Evolutionary conservation across 768 basidiomycete species (phyloP).

Genomic region (Mycena rebaudengoi): DNA sequence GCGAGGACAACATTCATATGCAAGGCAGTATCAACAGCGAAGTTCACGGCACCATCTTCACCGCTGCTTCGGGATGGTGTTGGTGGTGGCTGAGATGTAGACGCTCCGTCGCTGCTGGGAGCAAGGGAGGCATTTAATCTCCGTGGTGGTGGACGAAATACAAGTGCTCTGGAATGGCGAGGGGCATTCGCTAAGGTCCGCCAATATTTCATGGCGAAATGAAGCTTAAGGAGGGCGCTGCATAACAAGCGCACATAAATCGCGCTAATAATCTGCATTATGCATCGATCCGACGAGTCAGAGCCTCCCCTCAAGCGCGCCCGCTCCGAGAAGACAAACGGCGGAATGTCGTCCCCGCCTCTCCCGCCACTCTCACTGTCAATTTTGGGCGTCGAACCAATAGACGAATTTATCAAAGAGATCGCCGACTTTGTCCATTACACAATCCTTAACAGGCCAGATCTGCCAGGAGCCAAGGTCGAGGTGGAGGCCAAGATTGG

Average conservation of each 20-base stretch:
- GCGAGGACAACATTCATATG: not conserved
- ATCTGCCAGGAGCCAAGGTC: conserved; percentile 60
- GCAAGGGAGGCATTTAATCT: no score
- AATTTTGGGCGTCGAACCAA: conserved; percentile 88
- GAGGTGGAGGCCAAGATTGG: conserved; percentile 96
- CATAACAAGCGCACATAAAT: no score
- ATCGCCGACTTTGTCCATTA: conserved; percentile 90
- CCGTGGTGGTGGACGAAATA: conserved; percentile 1
- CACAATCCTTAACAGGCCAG: conserved; percentile 64
- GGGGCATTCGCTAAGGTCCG: conserved; percentile 9
- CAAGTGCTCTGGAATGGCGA: conserved; percentile 9
- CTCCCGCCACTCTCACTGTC: conserved; percentile 78
- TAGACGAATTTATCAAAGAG: conserved; percentile 93
- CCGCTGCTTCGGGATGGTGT: not conserved
- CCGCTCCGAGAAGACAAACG: no score
- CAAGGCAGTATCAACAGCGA: not conserved
- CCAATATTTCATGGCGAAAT: conserved; percentile 19
- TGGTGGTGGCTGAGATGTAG: not conserved
- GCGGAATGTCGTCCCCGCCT: conserved; percentile 56
- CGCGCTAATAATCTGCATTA: no score
- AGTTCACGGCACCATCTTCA: conserved; percentile 9
- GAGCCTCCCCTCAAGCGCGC: no score
- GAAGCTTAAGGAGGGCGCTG: no score
- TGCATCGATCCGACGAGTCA: no score
- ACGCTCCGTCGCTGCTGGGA: no score